Percentiles rank a stretch among this genome's conserved stretches.
Conservation (phyloP, 1,139 yeast genomes). For the Zygosaccharomyces sapae region DNA sequence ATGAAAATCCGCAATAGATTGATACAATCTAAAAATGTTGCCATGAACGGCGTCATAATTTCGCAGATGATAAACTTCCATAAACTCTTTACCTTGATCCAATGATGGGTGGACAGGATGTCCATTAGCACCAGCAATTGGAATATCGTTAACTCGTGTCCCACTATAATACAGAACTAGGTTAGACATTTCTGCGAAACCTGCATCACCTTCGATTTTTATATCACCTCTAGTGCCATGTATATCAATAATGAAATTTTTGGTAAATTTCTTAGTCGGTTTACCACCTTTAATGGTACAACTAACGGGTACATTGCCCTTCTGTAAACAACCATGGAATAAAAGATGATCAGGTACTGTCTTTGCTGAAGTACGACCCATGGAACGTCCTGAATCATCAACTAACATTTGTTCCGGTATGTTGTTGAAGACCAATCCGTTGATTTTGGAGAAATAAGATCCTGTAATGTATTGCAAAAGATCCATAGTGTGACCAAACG, state of each 20-base stretch:
- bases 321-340: slow-evolving; percentile 28
- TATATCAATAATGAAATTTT: slow-evolving; percentile 30
- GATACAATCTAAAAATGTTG: slow-evolving; percentile 29
- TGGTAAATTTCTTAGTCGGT: slow-evolving; percentile 31
- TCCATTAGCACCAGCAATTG: slow-evolving; percentile 11
- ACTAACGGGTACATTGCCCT: slow-evolving; percentile 30
- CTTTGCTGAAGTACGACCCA: slow-evolving; percentile 21
- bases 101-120: slow-evolving; percentile 2
- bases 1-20: slow-evolving; percentile 31
- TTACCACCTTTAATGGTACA: slow-evolving; percentile 33
- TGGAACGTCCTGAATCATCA: slow-evolving; percentile 24
- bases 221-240: slow-evolving; percentile 35
- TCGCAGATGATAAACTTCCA: slow-evolving; percentile 31
- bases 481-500: slow-evolving; percentile 33
- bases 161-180: slow-evolving; percentile 32
- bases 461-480: slow-evolving; percentile 29
- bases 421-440: slow-evolving; percentile 29
- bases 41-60: slow-evolving; percentile 32
- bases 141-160: slow-evolving; percentile 18
- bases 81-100: slow-evolving; percentile 26
- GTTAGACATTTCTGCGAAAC: slow-evolving; percentile 33
- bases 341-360: slow-evolving; percentile 30
- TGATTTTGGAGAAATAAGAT: slow-evolving; percentile 27
- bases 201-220: slow-evolving; percentile 33
- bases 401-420: slow-evolving; percentile 27